Percentiles rank a stretch among this genome's conserved stretches.
Conservation (phyloP, 1,284 basidiomycete species). For the Naganishia cerealis region DNA sequence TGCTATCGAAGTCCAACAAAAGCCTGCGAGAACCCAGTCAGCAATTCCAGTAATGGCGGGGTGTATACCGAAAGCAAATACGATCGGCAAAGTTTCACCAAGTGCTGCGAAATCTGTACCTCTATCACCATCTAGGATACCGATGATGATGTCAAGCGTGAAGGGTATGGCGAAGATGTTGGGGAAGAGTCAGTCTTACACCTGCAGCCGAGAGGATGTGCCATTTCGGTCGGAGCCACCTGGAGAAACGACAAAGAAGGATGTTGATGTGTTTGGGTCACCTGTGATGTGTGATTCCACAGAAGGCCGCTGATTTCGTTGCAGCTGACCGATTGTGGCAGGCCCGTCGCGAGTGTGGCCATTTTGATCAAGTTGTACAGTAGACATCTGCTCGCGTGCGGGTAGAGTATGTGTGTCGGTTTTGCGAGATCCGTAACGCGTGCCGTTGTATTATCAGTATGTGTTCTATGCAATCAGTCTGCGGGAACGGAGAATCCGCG, state of each 20-base stretch:
- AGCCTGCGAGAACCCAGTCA: not conserved
- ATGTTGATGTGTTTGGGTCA: constrained; percentile 18
- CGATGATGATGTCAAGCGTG: constrained; percentile 21
- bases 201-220: not conserved
- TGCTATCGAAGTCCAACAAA: not conserved
- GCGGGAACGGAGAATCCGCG: too few species aligned
- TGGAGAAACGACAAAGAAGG: not conserved
- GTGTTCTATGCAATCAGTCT: too few species aligned
- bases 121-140: constrained; percentile 8
- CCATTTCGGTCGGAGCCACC: not conserved
- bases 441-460: too few species aligned
- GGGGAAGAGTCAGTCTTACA: constrained; percentile 6
- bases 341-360: too few species aligned
- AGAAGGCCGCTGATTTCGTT: not conserved
- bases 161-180: constrained; percentile 2
- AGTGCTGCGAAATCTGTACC: not conserved
- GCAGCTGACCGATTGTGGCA: not conserved
- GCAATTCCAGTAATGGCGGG: not conserved
- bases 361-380: too few species aligned
- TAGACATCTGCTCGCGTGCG: too few species aligned
- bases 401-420: too few species aligned
- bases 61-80: not conserved
- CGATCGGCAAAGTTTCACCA: not conserved
- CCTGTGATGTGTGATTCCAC: not conserved
- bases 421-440: too few species aligned